Evolutionary conservation across 805 yeast species (phyloP), one percentile per base, ranked within the genome.

Genomic region (Candida xiaguanensis): DNA sequence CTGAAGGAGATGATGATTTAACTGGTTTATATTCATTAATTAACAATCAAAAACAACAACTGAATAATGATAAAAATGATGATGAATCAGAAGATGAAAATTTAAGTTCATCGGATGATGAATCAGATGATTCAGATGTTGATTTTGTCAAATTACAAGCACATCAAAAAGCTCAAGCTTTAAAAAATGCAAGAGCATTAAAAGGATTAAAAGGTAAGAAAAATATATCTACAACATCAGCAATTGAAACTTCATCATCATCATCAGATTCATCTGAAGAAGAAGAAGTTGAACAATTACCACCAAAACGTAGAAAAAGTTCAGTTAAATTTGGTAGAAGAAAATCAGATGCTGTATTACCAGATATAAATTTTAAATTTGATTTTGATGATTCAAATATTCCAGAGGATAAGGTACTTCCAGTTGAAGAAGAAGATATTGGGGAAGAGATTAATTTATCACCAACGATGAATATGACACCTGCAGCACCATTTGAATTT

Each of bases 91-190:
- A 51, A 6, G 62, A 60, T 28, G 56, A 44, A 4, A 48, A 44
- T 18, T 51, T 41, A 8, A 41, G 69, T 15, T 65, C 74, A 8
- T 74, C 80, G 8, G 77, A 82, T 0, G 82, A 82, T 0, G 82
- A 77, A 49, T 78, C 82, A 0, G 83, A 77, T 50, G 87, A 80
- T 48, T 80, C 79, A 26, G 80, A 78, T 48, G 78, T 83, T 2
- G 91, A 85, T 59, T 82, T 81, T 55, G 85, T 84, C 12, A 77
- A 75, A 55, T 60, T 85, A 44, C 84, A 85, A 25, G 85, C 82
- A 8, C 83, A 82, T 55, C 68, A 79, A 45, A 78, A 82, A 59
- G 77, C 77, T 27, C 71, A 63, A 43, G 70, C 79, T 1, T 63
- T 76, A 69, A 73, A 74, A 45, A 76, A 77, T 1, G 72, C 64